These are phyloP conservation scores for Psilocybe cyanescens DNA, from an alignment of 768 basidiomycete genomes.

Conservation along the genomic window DNA sequence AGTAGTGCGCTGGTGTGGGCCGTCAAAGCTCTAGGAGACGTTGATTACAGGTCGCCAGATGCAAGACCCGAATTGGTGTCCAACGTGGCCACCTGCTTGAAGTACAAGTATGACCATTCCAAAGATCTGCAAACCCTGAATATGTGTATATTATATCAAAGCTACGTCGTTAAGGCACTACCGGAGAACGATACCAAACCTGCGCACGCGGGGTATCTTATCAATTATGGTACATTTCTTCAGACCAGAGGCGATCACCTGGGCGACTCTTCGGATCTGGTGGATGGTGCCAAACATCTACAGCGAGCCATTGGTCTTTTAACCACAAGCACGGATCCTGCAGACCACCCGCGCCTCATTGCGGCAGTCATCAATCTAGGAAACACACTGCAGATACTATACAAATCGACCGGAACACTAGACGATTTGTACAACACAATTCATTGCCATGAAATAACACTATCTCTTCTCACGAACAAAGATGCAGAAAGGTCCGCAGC, in stretches of 20 bases:
- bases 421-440: constrained; percentile 8
- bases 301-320: constrained; percentile 5
- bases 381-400: constrained; percentile 1
- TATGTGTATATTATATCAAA: constrained; percentile 9
- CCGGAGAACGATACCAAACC: not conserved
- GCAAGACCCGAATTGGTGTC: constrained; percentile 3
- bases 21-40: not conserved
- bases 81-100: constrained; percentile 4
- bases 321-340: not conserved
- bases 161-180: constrained; percentile 2
- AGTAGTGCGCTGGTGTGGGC: constrained; percentile 1
- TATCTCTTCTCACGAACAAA: not conserved
- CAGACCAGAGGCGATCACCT: constrained; percentile 4
- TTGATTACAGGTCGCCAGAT: constrained; percentile 1
- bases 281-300: not conserved
- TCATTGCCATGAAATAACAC: constrained; percentile 3
- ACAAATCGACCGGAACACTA: constrained; percentile 1
- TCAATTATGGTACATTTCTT: constrained; percentile 10
- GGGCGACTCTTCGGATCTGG: constrained; percentile 3
- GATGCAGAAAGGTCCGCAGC: not conserved
- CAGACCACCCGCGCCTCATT: not conserved
- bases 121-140: constrained; percentile 3
- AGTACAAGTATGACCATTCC: not conserved
- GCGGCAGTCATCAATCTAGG: constrained; percentile 6
- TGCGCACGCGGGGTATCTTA: not conserved